Percentiles rank a stretch among this genome's conserved stretches.
Conservation (phyloP, 2,329 filamentous ascomycete genomes). For the Fusarium brachygibbosum region DNA sequence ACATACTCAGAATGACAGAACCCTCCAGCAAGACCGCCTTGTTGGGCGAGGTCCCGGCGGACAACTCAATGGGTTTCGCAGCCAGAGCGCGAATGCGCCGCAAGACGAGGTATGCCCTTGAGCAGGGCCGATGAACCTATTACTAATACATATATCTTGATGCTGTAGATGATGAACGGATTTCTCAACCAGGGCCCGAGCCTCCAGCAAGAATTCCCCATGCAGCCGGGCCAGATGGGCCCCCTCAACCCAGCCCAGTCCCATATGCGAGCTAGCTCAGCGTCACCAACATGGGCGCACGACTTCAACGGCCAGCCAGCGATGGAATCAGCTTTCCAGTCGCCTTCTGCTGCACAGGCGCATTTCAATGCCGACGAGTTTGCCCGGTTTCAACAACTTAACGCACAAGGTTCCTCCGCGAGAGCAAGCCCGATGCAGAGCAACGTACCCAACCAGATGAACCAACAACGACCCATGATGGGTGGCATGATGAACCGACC, state of each 20-base stretch:
- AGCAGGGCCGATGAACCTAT: conserved; percentile 35
- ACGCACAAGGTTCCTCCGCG: conserved; percentile 65
- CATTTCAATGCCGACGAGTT: conserved; percentile 89
- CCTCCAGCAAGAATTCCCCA: conserved; percentile 67
- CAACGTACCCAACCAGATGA: conserved; percentile 61
- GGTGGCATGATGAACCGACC: conserved; percentile 65
- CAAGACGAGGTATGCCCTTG: conserved; percentile 76
- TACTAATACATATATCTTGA: conserved; percentile 48
- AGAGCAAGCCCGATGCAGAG: conserved; percentile 72
- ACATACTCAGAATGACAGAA: conserved; percentile 96
- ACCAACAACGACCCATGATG: conserved; percentile 74
- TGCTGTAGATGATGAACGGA: conserved; percentile 85
- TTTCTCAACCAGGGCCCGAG: conserved; percentile 85
- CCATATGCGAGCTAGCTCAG: conserved; percentile 66
- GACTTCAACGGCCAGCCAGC: conserved; percentile 71
- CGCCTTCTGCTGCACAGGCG: conserved; percentile 65
- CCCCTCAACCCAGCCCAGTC: conserved; percentile 65
- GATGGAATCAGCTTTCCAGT: conserved; percentile 79
- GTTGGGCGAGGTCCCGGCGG: conserved; percentile 79
- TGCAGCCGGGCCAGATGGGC: conserved; percentile 61
- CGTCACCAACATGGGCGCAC: conserved; percentile 68
- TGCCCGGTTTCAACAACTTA: conserved; percentile 84
- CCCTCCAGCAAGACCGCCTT: conserved; percentile 89
- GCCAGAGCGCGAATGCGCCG: conserved; percentile 73
- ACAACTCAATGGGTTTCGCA: conserved; percentile 82